phyloP scores from a whole-genome alignment of 164 flowering plant genomes.

The Kingdonia uniflora region DNA sequence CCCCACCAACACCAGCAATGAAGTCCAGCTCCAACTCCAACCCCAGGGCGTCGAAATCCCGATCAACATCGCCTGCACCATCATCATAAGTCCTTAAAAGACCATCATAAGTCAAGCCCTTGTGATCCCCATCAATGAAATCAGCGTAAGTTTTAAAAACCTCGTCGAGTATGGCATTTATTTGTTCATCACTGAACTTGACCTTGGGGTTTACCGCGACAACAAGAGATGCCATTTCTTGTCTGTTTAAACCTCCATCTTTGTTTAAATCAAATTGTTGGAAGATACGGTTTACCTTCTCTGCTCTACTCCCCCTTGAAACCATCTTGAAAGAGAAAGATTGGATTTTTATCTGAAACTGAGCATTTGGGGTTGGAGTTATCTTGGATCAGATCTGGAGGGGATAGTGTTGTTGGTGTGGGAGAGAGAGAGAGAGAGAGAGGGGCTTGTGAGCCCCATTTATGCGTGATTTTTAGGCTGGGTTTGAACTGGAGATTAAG shows the following conservation, averaged over 20 bases:
- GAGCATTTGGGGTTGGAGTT: too few relatives aligned
- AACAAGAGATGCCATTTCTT: slow-evolving; percentile 91
- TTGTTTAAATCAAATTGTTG: slow-evolving; percentile 68
- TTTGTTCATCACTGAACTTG: slow-evolving; percentile 91
- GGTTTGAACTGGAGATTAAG: too few relatives aligned
- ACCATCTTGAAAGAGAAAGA: slow-evolving; percentile 21
- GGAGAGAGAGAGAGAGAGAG: background rate
- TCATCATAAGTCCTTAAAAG: slow-evolving; percentile 89
- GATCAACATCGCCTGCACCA: slow-evolving; percentile 97
- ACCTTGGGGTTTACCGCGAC: slow-evolving; percentile 98
- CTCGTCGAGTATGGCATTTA: slow-evolving; percentile 90
- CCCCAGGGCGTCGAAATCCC: slow-evolving; percentile 86
- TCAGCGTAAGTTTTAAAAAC: slow-evolving; percentile 87
- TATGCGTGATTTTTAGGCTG: too few relatives aligned
- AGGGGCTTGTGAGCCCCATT: background rate
- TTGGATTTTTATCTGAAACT: background rate
- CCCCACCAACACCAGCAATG: slow-evolving; percentile 11
- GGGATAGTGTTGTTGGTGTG: background rate
- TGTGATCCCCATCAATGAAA: slow-evolving; percentile 67
- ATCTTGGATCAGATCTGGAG: background rate
- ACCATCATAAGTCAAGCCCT: slow-evolving; percentile 77
- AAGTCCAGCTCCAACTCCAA: slow-evolving; percentile 33
- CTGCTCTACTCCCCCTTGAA: slow-evolving; percentile 72
- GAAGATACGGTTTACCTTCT: slow-evolving; percentile 90
- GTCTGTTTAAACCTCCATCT: slow-evolving; percentile 84